Evolutionary conservation across 371 early-diverging fungal species (phyloP), one percentile per base, ranked within the genome.

Genomic region (Batkoa obscura): DNA sequence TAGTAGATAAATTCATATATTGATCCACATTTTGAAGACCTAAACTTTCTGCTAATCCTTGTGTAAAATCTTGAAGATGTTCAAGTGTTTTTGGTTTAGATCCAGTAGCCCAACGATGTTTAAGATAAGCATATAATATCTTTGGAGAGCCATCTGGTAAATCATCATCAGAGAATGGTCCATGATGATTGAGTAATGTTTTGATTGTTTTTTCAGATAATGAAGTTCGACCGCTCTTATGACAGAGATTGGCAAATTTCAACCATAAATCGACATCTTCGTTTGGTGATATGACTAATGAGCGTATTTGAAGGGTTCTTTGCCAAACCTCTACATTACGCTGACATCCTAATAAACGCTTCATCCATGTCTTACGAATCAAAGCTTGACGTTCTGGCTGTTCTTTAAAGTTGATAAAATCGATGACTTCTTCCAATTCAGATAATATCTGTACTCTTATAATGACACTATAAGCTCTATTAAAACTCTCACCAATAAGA

Each of bases 301-400:
- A 77, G 17, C 89, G 81, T 3, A 95, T 87, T 55, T 83, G 84
- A 50, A 96, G 66, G 49, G 95, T 80, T 52, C 86, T 75, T 60
- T 93, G 92, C 98, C 96, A 96, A 34, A 94, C 86, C 41, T 93
- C 92, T 2, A 98, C 89, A 59, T 92, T 91, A 35, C 88, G 76
- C 62, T 94, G 91, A 64, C 89, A 86, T 1, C 94, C 94, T 58
- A 81, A 77, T 56, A 97, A 64, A 43, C 77, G 78, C 55, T 75
- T 78, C 69, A 84, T 83, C 96, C 96, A 96, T 0, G 93, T 88
- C 36, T 79, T 75, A 31, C 88, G 72, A 38, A 94, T 90, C 0
- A 79, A 71, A 1, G 63, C 69, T 60, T 88, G 92, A 4, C 81
- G 72, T 47, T 92, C 87, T 1, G 79, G 76, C 54, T 88, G 83